Base-by-base conservation (phyloP, 768 basidiomycete genomes). In the Leccinum rimulosum region DNA sequence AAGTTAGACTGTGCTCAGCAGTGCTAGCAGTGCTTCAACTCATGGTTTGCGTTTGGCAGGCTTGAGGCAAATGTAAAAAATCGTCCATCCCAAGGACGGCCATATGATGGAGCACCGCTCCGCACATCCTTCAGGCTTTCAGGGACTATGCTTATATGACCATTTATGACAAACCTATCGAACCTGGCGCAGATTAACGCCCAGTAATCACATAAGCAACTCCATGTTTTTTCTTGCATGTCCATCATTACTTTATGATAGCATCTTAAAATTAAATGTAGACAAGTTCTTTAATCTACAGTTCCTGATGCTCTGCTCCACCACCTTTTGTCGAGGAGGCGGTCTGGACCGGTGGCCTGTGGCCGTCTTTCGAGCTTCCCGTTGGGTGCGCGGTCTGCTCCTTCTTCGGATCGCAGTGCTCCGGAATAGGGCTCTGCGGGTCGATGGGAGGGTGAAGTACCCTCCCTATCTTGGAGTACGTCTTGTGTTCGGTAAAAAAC, bases 401-500 rank as follows among this genome's bases (percentile, higher is more conserved):
- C 67, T 87, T 84, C 76, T 86, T 83, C 36, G 86, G 77, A 62
- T 89, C 80, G 68, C 91, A 93, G 59, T 86, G 88, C 62, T 82
- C 84, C 19, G 86, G 90, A 64, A 89, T 79, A n/a, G 89, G 86
- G 63, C 80, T 87, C 30, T 76, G 70, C 47, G 89, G 90, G 74
- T 93, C 88, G 70, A 91, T 91, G 31, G 90, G 85, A 48, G 77
- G 81, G 68, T 93, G 91, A 4, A 79, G 74, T 22, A 97, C 91
- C 57, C 75, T 84, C 22, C 95, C 95, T 45, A 93, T 84, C 67
- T 87, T 87, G 55, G 67, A 66, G 72, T 98, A 98, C 60, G 84
- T 82, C 66, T 90, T 86, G 73, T 93, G 90, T 9, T 91, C 83
- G 1, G 79, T 74, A 68, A 95, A 98, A 78, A 95, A 98, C 30